Conservation (phyloP, 306 rosid genomes). For the Castanea mollissima region DNA sequence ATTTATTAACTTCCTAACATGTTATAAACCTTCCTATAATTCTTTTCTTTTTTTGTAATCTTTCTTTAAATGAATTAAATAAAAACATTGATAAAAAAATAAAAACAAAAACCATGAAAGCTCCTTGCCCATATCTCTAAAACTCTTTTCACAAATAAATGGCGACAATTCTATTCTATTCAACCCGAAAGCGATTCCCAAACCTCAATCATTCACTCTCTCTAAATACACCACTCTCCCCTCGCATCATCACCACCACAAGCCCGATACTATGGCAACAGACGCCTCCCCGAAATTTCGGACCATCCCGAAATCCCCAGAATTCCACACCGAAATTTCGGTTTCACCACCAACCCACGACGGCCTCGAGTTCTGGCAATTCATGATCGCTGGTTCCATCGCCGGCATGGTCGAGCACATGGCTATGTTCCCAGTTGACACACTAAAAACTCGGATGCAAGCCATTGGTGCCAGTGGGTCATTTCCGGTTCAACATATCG, state of each 20-base stretch:
- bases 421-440: conserved; percentile 93
- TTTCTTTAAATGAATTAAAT: not conserved
- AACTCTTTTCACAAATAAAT: conserved; percentile 4
- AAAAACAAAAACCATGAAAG: not conserved
- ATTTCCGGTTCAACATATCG: conserved; percentile 60
- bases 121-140: not conserved
- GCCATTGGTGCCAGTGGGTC: conserved; percentile 51
- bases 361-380: conserved; percentile 88
- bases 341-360: conserved; percentile 48
- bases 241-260: not conserved
- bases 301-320: conserved; percentile 35
- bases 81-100: not conserved
- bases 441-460: conserved; percentile 90
- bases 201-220: conserved; percentile 11
- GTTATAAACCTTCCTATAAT: too few species aligned
- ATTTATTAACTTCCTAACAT: too few species aligned
- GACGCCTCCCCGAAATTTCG: conserved; percentile 33
- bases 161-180: conserved; percentile 27
- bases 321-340: conserved; percentile 44
- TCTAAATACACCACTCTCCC: not conserved
- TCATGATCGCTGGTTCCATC: conserved; percentile 79
- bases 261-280: conserved; percentile 33
- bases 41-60: not conserved
- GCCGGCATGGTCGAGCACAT: conserved; percentile 81
- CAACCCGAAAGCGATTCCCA: conserved; percentile 28